Evolutionary conservation across 2,329 filamentous ascomycete species (phyloP).

Genomic region (Fusarium continuum): DNA sequence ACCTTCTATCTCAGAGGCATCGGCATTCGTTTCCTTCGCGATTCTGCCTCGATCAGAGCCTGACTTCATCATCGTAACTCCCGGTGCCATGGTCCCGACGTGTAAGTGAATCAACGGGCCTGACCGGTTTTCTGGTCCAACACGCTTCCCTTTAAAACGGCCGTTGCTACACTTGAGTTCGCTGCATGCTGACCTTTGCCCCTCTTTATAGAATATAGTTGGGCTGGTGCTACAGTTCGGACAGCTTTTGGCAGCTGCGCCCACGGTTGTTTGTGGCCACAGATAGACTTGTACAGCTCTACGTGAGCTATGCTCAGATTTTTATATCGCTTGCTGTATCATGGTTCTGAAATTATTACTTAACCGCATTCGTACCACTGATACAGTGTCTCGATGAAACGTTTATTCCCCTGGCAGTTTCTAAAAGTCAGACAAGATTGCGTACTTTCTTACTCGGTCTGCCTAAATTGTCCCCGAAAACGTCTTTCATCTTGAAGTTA

Average conservation of each 20-base stretch:
- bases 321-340: not conserved
- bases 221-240: not conserved
- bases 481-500: too few species aligned
- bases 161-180: not conserved
- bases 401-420: not conserved
- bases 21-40: slow-evolving; percentile 20
- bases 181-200: not conserved
- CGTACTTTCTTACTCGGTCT: not conserved
- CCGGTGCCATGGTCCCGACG: slow-evolving; percentile 45
- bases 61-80: slow-evolving; percentile 51
- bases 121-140: not conserved
- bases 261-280: not conserved
- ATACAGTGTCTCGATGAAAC: not conserved
- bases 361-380: not conserved
- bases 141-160: not conserved
- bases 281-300: not conserved
- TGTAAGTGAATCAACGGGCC: not conserved
- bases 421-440: not conserved
- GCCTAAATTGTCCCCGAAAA: not conserved
- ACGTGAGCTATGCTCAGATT: not conserved
- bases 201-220: not conserved
- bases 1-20: slow-evolving; percentile 48
- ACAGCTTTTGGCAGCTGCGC: not conserved
- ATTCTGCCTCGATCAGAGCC: slow-evolving; percentile 47
- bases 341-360: not conserved